These are phyloP conservation scores for Scalesia atractyloides DNA, from an alignment of 129 eudicot genomes.

Conservation along the genomic window DNA sequence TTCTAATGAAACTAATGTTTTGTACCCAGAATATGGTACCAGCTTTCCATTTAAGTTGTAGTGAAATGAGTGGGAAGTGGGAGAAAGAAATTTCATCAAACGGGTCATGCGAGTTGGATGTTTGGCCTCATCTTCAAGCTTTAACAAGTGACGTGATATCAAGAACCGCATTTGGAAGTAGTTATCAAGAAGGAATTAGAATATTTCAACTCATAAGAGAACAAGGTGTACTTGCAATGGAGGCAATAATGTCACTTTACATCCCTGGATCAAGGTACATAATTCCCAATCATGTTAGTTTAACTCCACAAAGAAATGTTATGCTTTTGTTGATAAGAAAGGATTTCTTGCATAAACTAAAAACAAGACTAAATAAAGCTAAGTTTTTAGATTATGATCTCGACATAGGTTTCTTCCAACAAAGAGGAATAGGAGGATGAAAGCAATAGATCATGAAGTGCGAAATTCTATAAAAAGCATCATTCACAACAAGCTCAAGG, in stretches of 20 bases:
- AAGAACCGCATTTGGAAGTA: too few species aligned
- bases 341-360: background rate
- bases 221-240: conserved; percentile 27
- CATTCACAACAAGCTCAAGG: conserved; percentile 29
- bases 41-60: conserved; percentile 31
- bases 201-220: conserved; percentile 38
- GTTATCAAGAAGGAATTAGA: too few species aligned
- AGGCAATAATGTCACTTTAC: conserved; percentile 28
- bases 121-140: too few species aligned
- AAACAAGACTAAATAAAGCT: background rate
- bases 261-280: conserved; percentile 35
- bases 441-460: conserved; percentile 36
- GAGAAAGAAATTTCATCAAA: conserved; percentile 5
- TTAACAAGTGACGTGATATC: too few species aligned
- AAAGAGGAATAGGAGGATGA: conserved; percentile 45
- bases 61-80: conserved; percentile 30
- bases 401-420: conserved; percentile 39
- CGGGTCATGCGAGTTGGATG: too few species aligned
- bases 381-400: background rate
- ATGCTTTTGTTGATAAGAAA: background rate
- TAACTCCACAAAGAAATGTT: background rate
- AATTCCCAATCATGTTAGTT: background rate
- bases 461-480: conserved; percentile 13
- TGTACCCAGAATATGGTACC: conserved; percentile 35
- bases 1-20: background rate